These are phyloP conservation scores for Alternaria panax DNA, from an alignment of 2,329 filamentous ascomycete genomes.

Conservation along the genomic window DNA sequence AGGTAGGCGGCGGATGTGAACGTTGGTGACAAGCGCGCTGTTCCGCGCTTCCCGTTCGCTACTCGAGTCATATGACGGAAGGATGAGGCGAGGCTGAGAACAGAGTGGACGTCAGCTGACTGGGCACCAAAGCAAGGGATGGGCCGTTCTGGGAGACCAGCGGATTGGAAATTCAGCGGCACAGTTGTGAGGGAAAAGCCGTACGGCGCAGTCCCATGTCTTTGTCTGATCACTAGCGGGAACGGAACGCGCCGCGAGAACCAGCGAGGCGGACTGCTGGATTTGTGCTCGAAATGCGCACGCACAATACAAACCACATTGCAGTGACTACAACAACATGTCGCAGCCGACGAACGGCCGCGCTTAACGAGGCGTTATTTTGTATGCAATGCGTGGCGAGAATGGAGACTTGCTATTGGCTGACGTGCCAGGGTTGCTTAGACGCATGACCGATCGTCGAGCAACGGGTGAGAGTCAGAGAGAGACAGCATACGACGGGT, in stretches of 20 bases:
- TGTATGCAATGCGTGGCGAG: slow-evolving; percentile 20
- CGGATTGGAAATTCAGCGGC: slow-evolving; percentile 9
- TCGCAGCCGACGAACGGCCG: slow-evolving; percentile 25
- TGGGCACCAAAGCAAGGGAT: slow-evolving; percentile 15
- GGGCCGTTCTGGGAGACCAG: not conserved
- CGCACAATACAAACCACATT: not conserved
- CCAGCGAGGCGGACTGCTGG: slow-evolving; percentile 27
- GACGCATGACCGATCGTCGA: slow-evolving; percentile 28
- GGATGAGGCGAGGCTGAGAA: slow-evolving; percentile 25
- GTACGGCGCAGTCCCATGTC: slow-evolving; percentile 26
- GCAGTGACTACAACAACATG: slow-evolving; percentile 5
- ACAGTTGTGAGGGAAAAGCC: slow-evolving; percentile 4
- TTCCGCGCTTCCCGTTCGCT: slow-evolving; percentile 30
- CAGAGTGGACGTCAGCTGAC: slow-evolving; percentile 17
- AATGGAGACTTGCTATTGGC: slow-evolving; percentile 19
- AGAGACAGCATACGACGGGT: slow-evolving; percentile 20
- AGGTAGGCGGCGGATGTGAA: slow-evolving; percentile 12
- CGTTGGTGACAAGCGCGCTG: slow-evolving; percentile 26
- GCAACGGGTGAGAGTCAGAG: slow-evolving; percentile 9
- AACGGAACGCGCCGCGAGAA: slow-evolving; percentile 37
- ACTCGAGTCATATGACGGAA: slow-evolving; percentile 25
- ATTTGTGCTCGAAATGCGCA: slow-evolving; percentile 8
- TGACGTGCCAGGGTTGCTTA: slow-evolving; percentile 40
- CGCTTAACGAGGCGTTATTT: slow-evolving; percentile 21
- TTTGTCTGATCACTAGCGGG: slow-evolving; percentile 36